Conservation (phyloP, 306 rosid species). For the Lablab purpureus region DNA sequence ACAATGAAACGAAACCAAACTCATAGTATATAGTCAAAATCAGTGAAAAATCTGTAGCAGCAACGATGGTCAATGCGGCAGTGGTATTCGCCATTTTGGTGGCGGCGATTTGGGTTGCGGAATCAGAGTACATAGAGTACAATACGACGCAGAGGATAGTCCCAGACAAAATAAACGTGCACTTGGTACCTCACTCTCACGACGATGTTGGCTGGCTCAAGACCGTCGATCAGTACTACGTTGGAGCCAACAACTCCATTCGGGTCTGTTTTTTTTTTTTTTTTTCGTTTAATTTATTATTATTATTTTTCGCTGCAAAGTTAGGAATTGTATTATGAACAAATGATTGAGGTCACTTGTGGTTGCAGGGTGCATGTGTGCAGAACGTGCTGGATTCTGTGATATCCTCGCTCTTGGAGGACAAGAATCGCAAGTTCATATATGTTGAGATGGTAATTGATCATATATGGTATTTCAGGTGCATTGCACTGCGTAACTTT, state of each 20-base stretch:
- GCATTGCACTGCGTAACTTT: background rate
- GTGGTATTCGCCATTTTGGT: slow-evolving; percentile 39
- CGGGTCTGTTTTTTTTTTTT: slow-evolving; percentile 49
- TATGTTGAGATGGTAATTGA: slow-evolving; percentile 73
- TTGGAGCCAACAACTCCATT: slow-evolving; percentile 86
- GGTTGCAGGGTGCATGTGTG: slow-evolving; percentile 80
- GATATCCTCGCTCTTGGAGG: slow-evolving; percentile 74
- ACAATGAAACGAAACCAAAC: background rate
- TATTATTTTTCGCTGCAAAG: background rate
- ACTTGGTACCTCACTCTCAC: slow-evolving; percentile 87
- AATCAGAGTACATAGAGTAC: slow-evolving; percentile 71
- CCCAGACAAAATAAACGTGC: slow-evolving; percentile 63
- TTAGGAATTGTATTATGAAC: background rate
- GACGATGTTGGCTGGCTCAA: slow-evolving; percentile 94
- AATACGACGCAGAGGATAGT: slow-evolving; percentile 66
- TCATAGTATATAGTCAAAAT: background rate
- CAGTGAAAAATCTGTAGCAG: background rate
- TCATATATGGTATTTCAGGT: background rate
- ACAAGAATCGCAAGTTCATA: slow-evolving; percentile 76
- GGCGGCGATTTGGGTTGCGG: slow-evolving; percentile 42
- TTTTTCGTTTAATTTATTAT: background rate
- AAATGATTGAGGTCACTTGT: background rate
- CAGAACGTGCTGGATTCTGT: slow-evolving; percentile 85
- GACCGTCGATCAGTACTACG: slow-evolving; percentile 89
- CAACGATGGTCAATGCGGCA: slow-evolving; percentile 45